Base-by-base conservation (phyloP, 805 yeast genomes). In the Ogataea glucozyma region DNA sequence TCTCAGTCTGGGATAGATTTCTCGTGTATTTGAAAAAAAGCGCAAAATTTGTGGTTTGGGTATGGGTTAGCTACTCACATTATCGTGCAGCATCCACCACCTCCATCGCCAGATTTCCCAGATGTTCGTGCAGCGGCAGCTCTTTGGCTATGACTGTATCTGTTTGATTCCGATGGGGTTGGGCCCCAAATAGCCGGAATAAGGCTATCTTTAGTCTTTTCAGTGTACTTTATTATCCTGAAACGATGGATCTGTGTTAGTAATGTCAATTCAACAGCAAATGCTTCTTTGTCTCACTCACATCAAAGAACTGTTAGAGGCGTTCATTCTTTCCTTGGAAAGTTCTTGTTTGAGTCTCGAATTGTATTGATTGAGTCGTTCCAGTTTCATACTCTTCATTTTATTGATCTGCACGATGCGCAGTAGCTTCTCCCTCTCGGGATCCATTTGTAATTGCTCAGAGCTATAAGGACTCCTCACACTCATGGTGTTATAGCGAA, bases 301-400 rank as follows among this genome's bases (percentile, higher is more conserved):
- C 61, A 63, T 55, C 26, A 74, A 63, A 6, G 81, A 75, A 6
- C 85, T 84, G 53, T 76, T 76, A 4, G 87, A 79, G 7, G 85
- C 82, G 23, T 81, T 78, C 2, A 81, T 78, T 47, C 89, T 66
- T 10, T 82, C 81, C 40, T 76, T 64, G 3, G 71, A 57, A 27
- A 85, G 57, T 31, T 78, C 73, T 21, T 72, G 72, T 50, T 71
- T 73, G 26, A 84, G 60, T 47, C 76, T 76, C 3, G 61, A 56
- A 52, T 81, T 83, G 23, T 81, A 67, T 52, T 81, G 82, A 37
- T 70, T 72, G 24, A 81, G 73, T 52, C 90, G 69, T 54, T 76
- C 79, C 33, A 84, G 65, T 59, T 83, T 84, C 44, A 84, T 62
- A 35, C 67, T 66, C 46, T 60, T 60, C 53, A 61, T 56, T 41